A percentile compares a stretch with the other conserved stretches of the same genome.
Evolutionary conservation across 306 rosid genomes (phyloP).

Genomic region (Trichosanthes cucumerina): DNA sequence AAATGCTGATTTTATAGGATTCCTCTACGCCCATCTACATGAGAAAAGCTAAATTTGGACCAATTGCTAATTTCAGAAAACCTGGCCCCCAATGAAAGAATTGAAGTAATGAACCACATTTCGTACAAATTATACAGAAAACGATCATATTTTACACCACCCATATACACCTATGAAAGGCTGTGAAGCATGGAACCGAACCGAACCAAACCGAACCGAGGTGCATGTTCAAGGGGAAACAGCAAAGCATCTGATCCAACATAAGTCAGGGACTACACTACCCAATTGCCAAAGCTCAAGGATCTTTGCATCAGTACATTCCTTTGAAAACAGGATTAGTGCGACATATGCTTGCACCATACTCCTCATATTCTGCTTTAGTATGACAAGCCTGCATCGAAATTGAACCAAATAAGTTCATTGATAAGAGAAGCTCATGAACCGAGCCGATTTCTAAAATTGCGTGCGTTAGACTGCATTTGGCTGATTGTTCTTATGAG

Average conservation of each 20-base stretch:
- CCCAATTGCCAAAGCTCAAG: conserved; percentile 13
- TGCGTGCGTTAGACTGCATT: neutral
- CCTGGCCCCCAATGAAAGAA: conserved; percentile 36
- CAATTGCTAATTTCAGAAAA: conserved; percentile 21
- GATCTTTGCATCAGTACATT: conserved; percentile 61
- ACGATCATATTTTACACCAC: conserved; percentile 45
- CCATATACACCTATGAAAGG: conserved; percentile 18
- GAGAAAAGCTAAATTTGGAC: conserved; percentile 11
- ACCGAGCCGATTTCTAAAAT: neutral
- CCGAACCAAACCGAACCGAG: neutral
- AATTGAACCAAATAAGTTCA: neutral
- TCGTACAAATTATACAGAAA: conserved; percentile 21
- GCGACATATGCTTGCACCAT: conserved; percentile 95
- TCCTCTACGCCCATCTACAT: conserved; percentile 20
- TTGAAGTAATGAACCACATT: conserved; percentile 34
- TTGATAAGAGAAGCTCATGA: neutral
- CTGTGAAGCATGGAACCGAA: neutral
- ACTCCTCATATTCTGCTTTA: conserved; percentile 91
- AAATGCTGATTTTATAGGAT: conserved; percentile 22
- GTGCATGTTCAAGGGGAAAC: neutral
- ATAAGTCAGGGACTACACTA: conserved; percentile 16
- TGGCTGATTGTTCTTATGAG: neutral
- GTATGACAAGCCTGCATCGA: conserved; percentile 90
- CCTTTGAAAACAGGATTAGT: conserved; percentile 99
- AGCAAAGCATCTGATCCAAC: conserved; percentile 4